Evolutionary conservation across 1,284 basidiomycete species (phyloP).

Genomic region (Leccinum pallidistipes): DNA sequence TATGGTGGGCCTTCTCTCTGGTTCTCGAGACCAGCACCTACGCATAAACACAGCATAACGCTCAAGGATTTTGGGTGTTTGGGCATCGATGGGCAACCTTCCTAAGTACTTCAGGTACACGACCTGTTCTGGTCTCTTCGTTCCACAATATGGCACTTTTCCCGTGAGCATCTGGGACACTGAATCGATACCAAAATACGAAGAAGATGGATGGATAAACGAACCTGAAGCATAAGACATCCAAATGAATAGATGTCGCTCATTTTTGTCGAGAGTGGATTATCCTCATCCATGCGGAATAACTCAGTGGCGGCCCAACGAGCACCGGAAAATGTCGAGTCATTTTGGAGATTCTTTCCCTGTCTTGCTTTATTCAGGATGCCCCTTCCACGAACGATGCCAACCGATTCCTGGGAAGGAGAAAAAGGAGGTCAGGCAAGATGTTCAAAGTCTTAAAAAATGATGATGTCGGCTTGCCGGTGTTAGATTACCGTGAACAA

Average conservation of each 20-base stretch:
- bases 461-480: conserved; percentile 1
- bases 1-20: conserved; percentile 14
- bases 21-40: conserved; percentile 13
- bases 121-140: conserved; percentile 14
- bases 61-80: conserved; percentile 9
- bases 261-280: conserved; percentile 11
- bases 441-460: neutral
- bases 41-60: conserved; percentile 8
- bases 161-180: conserved; percentile 9
- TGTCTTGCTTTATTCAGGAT: neutral
- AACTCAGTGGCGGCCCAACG: conserved; percentile 16
- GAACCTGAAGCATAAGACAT: conserved; percentile 19
- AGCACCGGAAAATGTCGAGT: neutral
- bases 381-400: conserved; percentile 3
- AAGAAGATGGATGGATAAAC: neutral
- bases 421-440: neutral
- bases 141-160: conserved; percentile 11
- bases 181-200: neutral
- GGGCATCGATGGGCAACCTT: conserved; percentile 14
- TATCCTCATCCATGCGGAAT: conserved; percentile 1
- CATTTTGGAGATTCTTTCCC: neutral
- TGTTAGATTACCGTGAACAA: conserved; percentile 14
- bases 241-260: conserved; percentile 18
- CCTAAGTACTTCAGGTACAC: conserved; percentile 15
- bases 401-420: conserved; percentile 6